Evolutionary conservation across 1,284 basidiomycete species (phyloP), one percentile per base, ranked within the genome.

Genomic region (Sanghuangporus baumii): DNA sequence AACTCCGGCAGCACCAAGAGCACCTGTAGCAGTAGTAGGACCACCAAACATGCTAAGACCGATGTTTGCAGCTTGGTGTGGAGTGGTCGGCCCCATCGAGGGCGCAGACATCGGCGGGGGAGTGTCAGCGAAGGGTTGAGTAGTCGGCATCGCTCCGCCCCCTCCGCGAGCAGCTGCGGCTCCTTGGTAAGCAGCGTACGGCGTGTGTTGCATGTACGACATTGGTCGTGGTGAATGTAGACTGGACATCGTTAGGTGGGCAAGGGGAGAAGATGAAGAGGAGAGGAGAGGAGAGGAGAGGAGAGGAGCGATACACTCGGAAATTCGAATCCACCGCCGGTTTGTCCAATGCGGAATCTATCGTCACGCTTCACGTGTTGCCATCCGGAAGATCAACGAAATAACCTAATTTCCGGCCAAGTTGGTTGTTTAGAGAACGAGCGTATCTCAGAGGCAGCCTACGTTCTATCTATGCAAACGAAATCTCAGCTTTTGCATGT

Each of bases 101-200:
- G 59, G 60, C 23, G 55, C 63, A 18, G 63, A 54, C 63, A 65
- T 61, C n/a, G 63, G 63, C n/a, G 63, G 59, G 8, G 63, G 63
- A 43, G 63, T 65, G 51, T 65, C 60, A 7, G 48, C 59, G 23
- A 57, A 65, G 23, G 62, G 54, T 26, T 59, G 59, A 18, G 58
- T 31, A 18, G 57, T 41, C 20, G 43, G 16, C 23, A 63, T 58
- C 14, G 47, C 62, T 7, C 62, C 52, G 40, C 43, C 43, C 7
- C 43, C 43, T 46, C 43, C 43, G 20, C 43, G 43, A 46, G 16
- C 16, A n/a, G 43, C 16, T n/a, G 43, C 16, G 2, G 11, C 43
- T 3, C 9, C 16, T 18, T 46, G 43, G 8, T 54, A 65, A 37
- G 43, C 26, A 26, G 46, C 58, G 38, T 64, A 64, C 8, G 58